Evolutionary conservation across 306 rosid genomes (phyloP).

Genomic region (Fragaria iinumae): DNA sequence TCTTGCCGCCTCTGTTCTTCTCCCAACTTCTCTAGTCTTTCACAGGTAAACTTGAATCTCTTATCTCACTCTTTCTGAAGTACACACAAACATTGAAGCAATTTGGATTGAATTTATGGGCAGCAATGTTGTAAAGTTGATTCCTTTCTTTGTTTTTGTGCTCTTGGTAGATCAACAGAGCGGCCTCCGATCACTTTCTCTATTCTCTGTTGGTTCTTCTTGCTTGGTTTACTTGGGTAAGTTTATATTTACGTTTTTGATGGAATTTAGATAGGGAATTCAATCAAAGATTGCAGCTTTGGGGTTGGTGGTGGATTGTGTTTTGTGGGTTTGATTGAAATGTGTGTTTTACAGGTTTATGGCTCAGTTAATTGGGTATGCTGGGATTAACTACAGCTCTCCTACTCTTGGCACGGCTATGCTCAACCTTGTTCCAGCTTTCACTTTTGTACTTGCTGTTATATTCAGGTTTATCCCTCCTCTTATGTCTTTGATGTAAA

Average conservation of each 20-base stretch:
- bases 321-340: conserved; percentile 14
- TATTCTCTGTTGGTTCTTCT: conserved; percentile 45
- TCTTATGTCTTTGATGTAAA: background rate
- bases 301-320: background rate
- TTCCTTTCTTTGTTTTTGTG: background rate
- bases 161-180: conserved; percentile 39
- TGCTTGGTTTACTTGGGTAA: conserved; percentile 65
- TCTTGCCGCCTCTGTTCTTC: conserved; percentile 61
- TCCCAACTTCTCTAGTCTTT: conserved; percentile 51
- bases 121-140: background rate
- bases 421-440: conserved; percentile 79
- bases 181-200: conserved; percentile 55
- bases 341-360: conserved; percentile 26
- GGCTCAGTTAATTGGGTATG: conserved; percentile 62
- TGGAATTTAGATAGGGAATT: background rate
- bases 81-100: background rate
- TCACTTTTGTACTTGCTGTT: conserved; percentile 65
- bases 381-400: conserved; percentile 70
- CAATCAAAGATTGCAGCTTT: background rate
- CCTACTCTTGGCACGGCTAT: conserved; percentile 70
- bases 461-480: conserved; percentile 44
- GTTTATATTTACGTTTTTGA: conserved; percentile 13
- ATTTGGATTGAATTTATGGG: background rate
- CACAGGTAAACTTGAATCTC: conserved; percentile 37
- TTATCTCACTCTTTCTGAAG: background rate